Evolutionary conservation across 192 early-diverging fungal species (phyloP), one percentile per base, ranked within the genome.

Genomic region (Jimgerdemannia flammicorona): DNA sequence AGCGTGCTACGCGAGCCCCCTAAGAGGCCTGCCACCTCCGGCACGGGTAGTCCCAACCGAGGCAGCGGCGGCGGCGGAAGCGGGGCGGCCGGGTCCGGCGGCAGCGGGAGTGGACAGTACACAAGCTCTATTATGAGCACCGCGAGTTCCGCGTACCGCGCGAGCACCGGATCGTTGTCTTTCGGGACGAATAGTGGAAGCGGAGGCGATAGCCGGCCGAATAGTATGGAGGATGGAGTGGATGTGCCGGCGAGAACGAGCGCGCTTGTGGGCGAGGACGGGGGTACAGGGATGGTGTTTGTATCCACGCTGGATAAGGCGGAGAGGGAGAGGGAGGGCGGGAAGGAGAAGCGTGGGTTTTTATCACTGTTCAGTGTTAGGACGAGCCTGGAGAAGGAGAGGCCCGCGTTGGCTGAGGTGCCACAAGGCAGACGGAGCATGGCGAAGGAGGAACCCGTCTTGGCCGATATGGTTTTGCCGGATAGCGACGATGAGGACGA

Each of bases 1-100:
- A 92, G 90, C 67, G 73, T 82, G 40, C 71, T 82, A 39, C 80
- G 93, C 3, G 93, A 94, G 73, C 90, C 92, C n/a, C 73, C 85
- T 18, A 84, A 84, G 76, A 75, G 20, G 40, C 19, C 74, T 70
- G 64, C 39, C 76, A 49, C 63, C 19, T 63, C 49, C 54, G 10
- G 72, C 40, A 29, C 29, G 29, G 29, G 29, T 43, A 76, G 68
- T 42, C 29, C 44, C 65, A 66, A 54, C 54, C 73, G 49, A 14
- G 14, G 14, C 49, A 59, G 49, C 14, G 14, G 49, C 49, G 49
- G 69, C 42, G 10, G 3, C 54, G 19, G 64, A n/a, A 64, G 41
- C 19, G 49, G 17, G 29, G 29, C 29, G 29, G 29, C 29, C 43
- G 68, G 9, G 20, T 17, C 43, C 29, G 44, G 40, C 67, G 19